Evolutionary conservation across 495 filamentous ascomycete genomes (phyloP).

Genomic region (Penicilliopsis zonata): DNA sequence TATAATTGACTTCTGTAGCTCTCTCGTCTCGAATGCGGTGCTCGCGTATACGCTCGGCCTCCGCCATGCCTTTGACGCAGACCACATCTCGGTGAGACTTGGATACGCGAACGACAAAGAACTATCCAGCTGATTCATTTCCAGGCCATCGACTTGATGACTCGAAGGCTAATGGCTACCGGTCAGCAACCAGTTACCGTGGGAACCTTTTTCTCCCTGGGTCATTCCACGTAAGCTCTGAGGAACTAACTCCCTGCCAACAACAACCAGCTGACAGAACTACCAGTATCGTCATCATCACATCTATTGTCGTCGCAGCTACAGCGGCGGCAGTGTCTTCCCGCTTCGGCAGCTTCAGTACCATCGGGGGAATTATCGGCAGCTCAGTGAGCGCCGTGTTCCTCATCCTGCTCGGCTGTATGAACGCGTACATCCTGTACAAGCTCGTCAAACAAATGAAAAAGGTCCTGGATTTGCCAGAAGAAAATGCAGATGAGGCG

Average conservation of each 20-base stretch:
- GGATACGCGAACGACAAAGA: background rate
- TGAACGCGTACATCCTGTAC: constrained; percentile 76
- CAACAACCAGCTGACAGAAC: background rate
- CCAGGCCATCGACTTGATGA: constrained; percentile 90
- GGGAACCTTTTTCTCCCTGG: constrained; percentile 89
- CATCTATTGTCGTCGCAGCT: constrained; percentile 82
- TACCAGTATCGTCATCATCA: constrained; percentile 68
- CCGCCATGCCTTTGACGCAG: constrained; percentile 88
- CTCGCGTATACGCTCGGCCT: constrained; percentile 83
- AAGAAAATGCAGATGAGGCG: constrained; percentile 40
- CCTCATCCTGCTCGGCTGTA: constrained; percentile 66
- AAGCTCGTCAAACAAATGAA: constrained; percentile 58
- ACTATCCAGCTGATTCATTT: constrained; percentile 1
- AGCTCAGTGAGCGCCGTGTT: constrained; percentile 75
- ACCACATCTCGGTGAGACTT: constrained; percentile 62
- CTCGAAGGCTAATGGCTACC: constrained; percentile 74
- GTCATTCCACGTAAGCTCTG: constrained; percentile 62
- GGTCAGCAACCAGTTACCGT: constrained; percentile 85
- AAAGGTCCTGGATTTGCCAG: constrained; percentile 39
- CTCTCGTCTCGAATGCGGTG: constrained; percentile 65
- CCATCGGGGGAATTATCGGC: constrained; percentile 72
- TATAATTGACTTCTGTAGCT: constrained; percentile 17
- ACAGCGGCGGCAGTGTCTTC: constrained; percentile 71
- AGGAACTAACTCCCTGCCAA: background rate
- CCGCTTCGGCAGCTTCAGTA: constrained; percentile 66